A percentile compares a stretch with the other conserved stretches of the same genome.
Evolutionary conservation across 768 basidiomycete genomes (phyloP).

Genomic region (Pleurotus giganteus): DNA sequence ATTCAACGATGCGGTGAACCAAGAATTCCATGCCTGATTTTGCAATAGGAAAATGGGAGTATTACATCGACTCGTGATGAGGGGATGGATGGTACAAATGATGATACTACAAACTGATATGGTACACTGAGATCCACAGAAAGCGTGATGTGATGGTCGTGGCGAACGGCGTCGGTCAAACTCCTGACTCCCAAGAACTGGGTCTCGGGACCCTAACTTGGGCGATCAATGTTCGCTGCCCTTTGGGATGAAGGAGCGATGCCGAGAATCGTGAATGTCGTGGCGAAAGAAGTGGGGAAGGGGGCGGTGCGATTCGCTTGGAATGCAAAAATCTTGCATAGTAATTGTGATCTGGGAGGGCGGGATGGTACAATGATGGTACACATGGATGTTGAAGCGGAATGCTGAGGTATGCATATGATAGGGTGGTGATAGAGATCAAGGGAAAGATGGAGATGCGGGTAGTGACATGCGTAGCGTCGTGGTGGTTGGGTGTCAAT

Average conservation of each 20-base stretch:
- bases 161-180: neutral
- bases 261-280: too few species aligned
- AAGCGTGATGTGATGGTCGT: neutral
- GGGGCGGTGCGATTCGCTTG: too few species aligned
- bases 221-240: neutral
- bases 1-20: too few species aligned
- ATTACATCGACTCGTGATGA: neutral
- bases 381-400: neutral
- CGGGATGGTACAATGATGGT: neutral
- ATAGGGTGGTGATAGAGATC: slow-evolving; percentile 1
- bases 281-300: too few species aligned
- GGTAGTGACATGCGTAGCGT: neutral
- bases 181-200: too few species aligned
- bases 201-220: too few species aligned
- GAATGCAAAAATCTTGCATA: too few species aligned
- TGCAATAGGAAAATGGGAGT: neutral
- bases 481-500: neutral
- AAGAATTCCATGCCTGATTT: neutral
- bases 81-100: neutral
- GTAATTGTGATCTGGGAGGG: too few species aligned
- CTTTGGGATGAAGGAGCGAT: too few species aligned
- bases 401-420: neutral
- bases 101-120: neutral
- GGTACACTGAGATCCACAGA: slow-evolving; percentile 1
- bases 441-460: neutral